Base-by-base conservation (phyloP, 768 basidiomycete genomes). In the Mrakia gelida region DNA sequence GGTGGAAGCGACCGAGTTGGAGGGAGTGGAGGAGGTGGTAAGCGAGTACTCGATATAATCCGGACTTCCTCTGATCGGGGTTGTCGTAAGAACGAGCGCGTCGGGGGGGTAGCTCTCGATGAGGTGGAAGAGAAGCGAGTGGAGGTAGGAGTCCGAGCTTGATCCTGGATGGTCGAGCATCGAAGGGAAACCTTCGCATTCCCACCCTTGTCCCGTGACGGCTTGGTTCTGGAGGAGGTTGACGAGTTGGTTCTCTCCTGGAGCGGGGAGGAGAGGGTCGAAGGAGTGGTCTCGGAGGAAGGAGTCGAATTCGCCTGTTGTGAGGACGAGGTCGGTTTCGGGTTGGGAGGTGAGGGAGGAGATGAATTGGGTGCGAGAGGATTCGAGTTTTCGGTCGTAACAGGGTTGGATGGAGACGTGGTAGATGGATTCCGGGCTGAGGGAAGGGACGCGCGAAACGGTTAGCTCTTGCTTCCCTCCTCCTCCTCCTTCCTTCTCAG, bases 311-410 rank as follows among this genome's bases (percentile, higher is more conserved):
- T 98, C 97, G 45, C 94, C 96, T 0, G 97, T 98, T 18, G 97
- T 98, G 80, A 98, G 89, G 34, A 99, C 97, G 83, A 95, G 97
- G 84, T 98, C 97, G 65, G 98, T 93, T 81, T 98, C 96, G 75
- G 74, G 78, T 38, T 71, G 68, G 18, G 34, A 34, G 68, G 74
- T 78, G 28, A 70, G 54, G 9, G 78, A 43, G 8, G 49, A 28
- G 23, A 71, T n/a, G 78, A 79, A 79, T 26, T 75, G 74, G 6
- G 90, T 89, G 38, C 97, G 89, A 13, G 95, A 98, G 0, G 97
- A 97, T 85, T 99, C 97, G 23, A 99, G 90, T 83, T 99, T 99
- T 86, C 98, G 98, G 88, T 99, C 97, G 85, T 98, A 98, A 85
- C 97, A 99, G 0, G 97, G 96, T 95, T 98, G 98, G 72, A 98